phyloP scores from a whole-genome alignment of 306 rosid genomes.

The Quercus variabilis region DNA sequence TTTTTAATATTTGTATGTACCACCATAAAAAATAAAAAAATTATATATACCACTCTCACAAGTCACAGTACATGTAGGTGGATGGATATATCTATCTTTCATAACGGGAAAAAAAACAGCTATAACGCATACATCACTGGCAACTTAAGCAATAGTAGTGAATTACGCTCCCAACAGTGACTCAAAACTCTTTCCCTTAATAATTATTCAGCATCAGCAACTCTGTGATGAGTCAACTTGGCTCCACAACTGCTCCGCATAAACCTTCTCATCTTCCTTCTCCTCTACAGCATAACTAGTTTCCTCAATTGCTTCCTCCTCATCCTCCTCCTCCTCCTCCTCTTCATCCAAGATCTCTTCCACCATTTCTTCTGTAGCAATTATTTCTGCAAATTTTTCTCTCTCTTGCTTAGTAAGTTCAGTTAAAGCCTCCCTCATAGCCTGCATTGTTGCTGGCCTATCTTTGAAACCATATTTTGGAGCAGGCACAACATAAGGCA shows the following conservation, averaged over 20 bases:
- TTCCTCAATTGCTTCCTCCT: slow-evolving; percentile 52
- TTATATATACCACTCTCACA: no score
- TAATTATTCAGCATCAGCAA: slow-evolving; percentile 30
- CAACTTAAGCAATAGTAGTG: no score
- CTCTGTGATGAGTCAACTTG: slow-evolving; percentile 58
- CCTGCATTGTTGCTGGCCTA: slow-evolving; percentile 68
- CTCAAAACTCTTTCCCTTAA: slow-evolving; percentile 1
- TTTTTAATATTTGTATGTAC: no score
- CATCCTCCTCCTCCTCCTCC: slow-evolving; percentile 69
- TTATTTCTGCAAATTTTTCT: slow-evolving; percentile 26
- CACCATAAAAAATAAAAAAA: no score
- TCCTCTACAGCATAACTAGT: slow-evolving; percentile 45
- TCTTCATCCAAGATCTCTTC: slow-evolving; percentile 59
- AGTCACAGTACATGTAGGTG: no score
- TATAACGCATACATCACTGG: no score
- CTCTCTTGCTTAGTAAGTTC: slow-evolving; percentile 40
- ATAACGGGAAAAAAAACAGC: no score
- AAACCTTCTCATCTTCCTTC: slow-evolving; percentile 77
- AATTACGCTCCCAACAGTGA: background rate
- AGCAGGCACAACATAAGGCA: slow-evolving; percentile 81
- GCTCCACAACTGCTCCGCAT: slow-evolving; percentile 69
- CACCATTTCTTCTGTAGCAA: slow-evolving; percentile 32
- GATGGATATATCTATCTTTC: no score
- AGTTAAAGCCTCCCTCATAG: slow-evolving; percentile 71
- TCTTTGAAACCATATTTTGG: slow-evolving; percentile 65